Conservation (phyloP, 441 rosid genomes). For the Euphorbia neoarborescens region DNA sequence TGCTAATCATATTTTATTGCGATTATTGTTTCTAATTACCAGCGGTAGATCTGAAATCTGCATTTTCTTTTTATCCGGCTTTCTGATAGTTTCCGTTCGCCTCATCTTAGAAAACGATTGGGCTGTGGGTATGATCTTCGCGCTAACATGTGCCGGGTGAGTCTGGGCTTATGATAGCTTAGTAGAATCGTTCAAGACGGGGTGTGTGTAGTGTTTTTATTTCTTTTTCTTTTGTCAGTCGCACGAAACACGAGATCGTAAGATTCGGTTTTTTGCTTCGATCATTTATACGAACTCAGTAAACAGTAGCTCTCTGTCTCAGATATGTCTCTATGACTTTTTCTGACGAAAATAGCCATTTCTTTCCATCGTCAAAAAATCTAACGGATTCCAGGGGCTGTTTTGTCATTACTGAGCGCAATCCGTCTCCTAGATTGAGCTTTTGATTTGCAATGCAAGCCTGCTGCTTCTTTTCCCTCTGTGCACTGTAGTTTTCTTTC, state of each 20-base stretch:
- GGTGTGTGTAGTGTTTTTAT: not conserved
- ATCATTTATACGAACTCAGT: conserved; percentile 13
- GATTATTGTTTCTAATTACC: not conserved
- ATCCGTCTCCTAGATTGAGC: conserved; percentile 21
- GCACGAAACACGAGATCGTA: conserved; percentile 38
- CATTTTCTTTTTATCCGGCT: not conserved
- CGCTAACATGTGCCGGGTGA: conserved; percentile 20
- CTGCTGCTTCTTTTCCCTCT: not conserved
- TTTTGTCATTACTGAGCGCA: conserved; percentile 19
- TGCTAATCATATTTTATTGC: conserved; percentile 6
- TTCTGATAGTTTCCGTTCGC: not conserved
- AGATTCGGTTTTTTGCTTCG: conserved; percentile 26
- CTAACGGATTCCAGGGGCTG: conserved; percentile 4
- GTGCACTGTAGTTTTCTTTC: not conserved
- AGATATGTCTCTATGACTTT: conserved; percentile 8
- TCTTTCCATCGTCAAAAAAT: not conserved
- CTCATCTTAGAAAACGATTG: not conserved
- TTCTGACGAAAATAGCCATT: conserved; percentile 22
- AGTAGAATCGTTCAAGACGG: not conserved
- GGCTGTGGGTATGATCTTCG: not conserved
- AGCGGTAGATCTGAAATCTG: conserved; percentile 14
- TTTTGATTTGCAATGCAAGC: conserved; percentile 13
- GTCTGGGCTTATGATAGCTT: conserved; percentile 10
- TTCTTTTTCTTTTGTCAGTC: not conserved
- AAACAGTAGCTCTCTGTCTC: conserved; percentile 19